Conservation (phyloP, 305 asterid genomes). For the Fraxinus angustifolia region DNA sequence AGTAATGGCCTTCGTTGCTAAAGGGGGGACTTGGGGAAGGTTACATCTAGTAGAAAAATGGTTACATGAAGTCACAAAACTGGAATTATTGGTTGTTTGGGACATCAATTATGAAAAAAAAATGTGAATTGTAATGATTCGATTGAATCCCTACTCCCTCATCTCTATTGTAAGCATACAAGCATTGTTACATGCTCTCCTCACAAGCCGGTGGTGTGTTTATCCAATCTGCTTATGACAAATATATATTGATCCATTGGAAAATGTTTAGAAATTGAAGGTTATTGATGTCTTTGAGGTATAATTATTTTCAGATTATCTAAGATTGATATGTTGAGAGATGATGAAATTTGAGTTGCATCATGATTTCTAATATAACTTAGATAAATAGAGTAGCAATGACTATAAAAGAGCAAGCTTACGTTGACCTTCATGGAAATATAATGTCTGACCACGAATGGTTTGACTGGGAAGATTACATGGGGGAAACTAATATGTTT, state of each 20-base stretch:
- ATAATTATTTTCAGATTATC: background rate
- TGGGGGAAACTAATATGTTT: background rate
- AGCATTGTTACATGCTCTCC: background rate
- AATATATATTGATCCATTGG: background rate
- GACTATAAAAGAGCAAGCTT: background rate
- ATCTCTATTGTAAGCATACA: background rate
- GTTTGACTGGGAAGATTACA: background rate
- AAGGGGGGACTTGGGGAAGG: background rate
- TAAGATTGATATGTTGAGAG: background rate
- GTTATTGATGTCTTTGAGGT: background rate
- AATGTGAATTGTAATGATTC: background rate
- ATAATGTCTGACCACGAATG: background rate
- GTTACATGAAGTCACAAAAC: background rate
- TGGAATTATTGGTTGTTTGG: background rate
- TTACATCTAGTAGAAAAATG: background rate
- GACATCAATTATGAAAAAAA: background rate
- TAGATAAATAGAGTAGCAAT: background rate
- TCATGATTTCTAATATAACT: background rate
- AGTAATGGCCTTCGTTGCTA: background rate
- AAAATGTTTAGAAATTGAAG: background rate
- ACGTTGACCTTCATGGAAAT: background rate
- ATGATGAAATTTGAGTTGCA: background rate
- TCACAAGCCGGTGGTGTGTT: background rate
- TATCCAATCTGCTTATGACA: background rate
- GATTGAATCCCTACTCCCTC: background rate